Evolutionary conservation across 192 early-diverging fungal species (phyloP).

Genomic region (Umbelopsis sp.): DNA sequence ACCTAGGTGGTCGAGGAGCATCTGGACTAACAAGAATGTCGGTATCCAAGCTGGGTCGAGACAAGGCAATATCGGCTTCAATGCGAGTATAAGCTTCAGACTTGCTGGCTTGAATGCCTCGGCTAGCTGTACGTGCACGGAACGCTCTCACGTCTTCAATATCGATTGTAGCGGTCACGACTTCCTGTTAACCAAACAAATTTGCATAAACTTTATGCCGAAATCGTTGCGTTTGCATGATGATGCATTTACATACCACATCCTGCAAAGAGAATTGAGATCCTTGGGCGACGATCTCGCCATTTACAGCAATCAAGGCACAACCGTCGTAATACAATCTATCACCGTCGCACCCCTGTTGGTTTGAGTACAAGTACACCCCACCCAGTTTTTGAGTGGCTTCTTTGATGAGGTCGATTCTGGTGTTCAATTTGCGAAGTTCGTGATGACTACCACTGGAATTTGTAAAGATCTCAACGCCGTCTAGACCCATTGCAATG

Average conservation of each 20-base stretch:
- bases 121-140: slow-evolving; percentile 68
- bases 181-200: slow-evolving; percentile 60
- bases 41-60: slow-evolving; percentile 40
- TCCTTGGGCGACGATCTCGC: slow-evolving; percentile 83
- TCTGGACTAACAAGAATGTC: slow-evolving; percentile 53
- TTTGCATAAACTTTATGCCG: not conserved
- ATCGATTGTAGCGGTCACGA: slow-evolving; percentile 89
- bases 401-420: slow-evolving; percentile 86
- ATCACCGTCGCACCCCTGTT: slow-evolving; percentile 97
- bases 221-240: not conserved
- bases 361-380: slow-evolving; percentile 95
- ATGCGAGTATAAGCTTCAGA: slow-evolving; percentile 69
- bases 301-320: slow-evolving; percentile 89
- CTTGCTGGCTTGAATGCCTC: slow-evolving; percentile 77
- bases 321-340: slow-evolving; percentile 97
- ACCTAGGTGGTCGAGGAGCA: slow-evolving; percentile 43
- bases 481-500: slow-evolving; percentile 89
- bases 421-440: slow-evolving; percentile 84
- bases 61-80: slow-evolving; percentile 58
- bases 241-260: slow-evolving; percentile 58
- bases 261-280: slow-evolving; percentile 92
- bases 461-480: slow-evolving; percentile 96
- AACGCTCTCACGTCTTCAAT: slow-evolving; percentile 85
- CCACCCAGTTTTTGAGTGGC: slow-evolving; percentile 95
- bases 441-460: slow-evolving; percentile 97